phyloP scores from a whole-genome alignment of 192 early-diverging fungal genomes.

The Podila clonocystis region DNA sequence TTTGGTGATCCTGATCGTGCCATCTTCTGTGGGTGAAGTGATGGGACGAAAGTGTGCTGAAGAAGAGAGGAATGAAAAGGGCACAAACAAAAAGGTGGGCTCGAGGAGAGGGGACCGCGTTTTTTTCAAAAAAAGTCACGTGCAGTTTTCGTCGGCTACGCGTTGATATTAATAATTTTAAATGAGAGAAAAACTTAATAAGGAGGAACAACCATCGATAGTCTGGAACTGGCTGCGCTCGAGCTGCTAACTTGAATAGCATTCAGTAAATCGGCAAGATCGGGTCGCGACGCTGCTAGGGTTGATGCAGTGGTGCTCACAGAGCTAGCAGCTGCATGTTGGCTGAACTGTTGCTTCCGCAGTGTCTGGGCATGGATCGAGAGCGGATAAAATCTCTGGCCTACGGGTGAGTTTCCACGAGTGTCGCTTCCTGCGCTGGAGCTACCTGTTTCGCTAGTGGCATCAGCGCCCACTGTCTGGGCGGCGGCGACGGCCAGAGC shows the following conservation, averaged over 20 bases:
- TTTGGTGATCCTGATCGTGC: slow-evolving; percentile 52
- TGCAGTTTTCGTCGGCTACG: too few relatives aligned
- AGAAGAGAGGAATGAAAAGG: neutral
- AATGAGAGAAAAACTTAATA: slow-evolving; percentile 3
- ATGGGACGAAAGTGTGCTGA: neutral
- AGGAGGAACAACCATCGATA: slow-evolving; percentile 38
- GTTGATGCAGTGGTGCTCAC: slow-evolving; percentile 12
- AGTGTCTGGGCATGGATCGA: slow-evolving; percentile 43
- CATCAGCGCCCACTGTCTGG: slow-evolving; percentile 12
- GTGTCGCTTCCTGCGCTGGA: slow-evolving; percentile 25
- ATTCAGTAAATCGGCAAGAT: slow-evolving; percentile 39
- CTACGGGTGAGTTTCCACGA: neutral
- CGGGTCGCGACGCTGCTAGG: slow-evolving; percentile 28
- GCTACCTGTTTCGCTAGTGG: slow-evolving; percentile 23
- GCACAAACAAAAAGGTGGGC: neutral
- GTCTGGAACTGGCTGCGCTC: neutral
- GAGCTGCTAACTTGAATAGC: slow-evolving; percentile 29
- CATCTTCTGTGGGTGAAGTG: slow-evolving; percentile 15
- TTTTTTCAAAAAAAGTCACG: too few relatives aligned
- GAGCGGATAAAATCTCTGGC: slow-evolving; percentile 22
- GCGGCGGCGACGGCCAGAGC: slow-evolving; percentile 32
- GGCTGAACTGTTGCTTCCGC: slow-evolving; percentile 14
- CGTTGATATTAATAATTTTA: too few relatives aligned
- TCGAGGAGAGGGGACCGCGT: too few relatives aligned
- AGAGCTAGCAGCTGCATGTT: slow-evolving; percentile 19